phyloP scores from a whole-genome alignment of 164 flowering plant species.

The Macadamia integrifolia region DNA sequence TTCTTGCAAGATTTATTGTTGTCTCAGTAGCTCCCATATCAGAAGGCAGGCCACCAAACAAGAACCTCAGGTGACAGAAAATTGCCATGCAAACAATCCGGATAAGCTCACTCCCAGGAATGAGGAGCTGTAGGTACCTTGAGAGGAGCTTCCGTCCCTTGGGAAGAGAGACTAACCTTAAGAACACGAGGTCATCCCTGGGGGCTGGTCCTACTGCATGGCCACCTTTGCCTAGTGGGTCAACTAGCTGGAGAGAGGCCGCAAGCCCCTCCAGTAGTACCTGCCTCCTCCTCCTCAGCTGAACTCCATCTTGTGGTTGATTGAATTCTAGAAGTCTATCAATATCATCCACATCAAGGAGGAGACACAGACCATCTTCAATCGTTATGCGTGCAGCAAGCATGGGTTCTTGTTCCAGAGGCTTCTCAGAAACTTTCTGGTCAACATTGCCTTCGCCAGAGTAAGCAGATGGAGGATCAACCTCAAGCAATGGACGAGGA shows the following conservation, averaged over 20 bases:
- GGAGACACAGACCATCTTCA: slow-evolving; percentile 80
- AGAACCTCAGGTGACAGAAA: slow-evolving; percentile 56
- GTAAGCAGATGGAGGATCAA: slow-evolving; percentile 46
- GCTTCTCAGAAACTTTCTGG: slow-evolving; percentile 55
- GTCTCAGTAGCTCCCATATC: slow-evolving; percentile 43
- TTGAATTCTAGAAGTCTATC: slow-evolving; percentile 69
- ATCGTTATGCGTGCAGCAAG: slow-evolving; percentile 84
- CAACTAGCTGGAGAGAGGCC: slow-evolving; percentile 82
- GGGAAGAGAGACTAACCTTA: slow-evolving; percentile 49
- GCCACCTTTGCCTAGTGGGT: slow-evolving; percentile 67
- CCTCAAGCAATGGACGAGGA: slow-evolving; percentile 89
- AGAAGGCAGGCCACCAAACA: slow-evolving; percentile 52
- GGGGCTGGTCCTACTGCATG: slow-evolving; percentile 35
- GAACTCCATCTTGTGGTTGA: slow-evolving; percentile 77
- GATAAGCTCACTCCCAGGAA: slow-evolving; percentile 42
- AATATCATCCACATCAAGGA: slow-evolving; percentile 90
- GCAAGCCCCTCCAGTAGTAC: slow-evolving; percentile 78
- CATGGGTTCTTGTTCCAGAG: slow-evolving; percentile 94
- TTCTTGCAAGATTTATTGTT: slow-evolving; percentile 33
- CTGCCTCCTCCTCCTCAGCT: slow-evolving; percentile 64
- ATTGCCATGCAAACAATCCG: slow-evolving; percentile 65
- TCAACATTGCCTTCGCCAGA: slow-evolving; percentile 39
- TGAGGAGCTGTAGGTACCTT: slow-evolving; percentile 45
- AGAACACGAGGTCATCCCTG: slow-evolving; percentile 51
- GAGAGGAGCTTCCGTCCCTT: slow-evolving; percentile 57